A percentile compares a stretch with the other conserved stretches of the same genome.
Evolutionary conservation across 306 rosid genomes (phyloP).

Genomic region (Cyamopsis tetragonoloba): DNA sequence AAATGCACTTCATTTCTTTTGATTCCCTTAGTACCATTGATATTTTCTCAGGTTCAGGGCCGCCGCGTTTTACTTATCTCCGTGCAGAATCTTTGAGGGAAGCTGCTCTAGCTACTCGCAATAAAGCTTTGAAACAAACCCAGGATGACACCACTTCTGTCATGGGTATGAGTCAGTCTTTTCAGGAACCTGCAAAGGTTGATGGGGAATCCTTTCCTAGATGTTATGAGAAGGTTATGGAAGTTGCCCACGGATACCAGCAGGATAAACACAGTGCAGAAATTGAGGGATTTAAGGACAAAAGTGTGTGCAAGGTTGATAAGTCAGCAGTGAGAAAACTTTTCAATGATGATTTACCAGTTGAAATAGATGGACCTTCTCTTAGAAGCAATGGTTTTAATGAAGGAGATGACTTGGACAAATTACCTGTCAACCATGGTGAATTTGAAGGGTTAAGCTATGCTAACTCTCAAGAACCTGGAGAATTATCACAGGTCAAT

Average conservation of each 20-base stretch:
- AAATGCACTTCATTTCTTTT: neutral
- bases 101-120: slow-evolving; percentile 55
- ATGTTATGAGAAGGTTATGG: slow-evolving; percentile 30
- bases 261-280: slow-evolving; percentile 17
- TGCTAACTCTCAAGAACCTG: slow-evolving; percentile 85
- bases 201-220: slow-evolving; percentile 22
- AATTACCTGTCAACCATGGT: slow-evolving; percentile 39
- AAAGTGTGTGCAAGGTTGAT: slow-evolving; percentile 36
- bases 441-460: slow-evolving; percentile 71
- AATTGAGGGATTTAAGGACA: slow-evolving; percentile 24
- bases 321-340: slow-evolving; percentile 71
- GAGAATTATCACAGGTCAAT: slow-evolving; percentile 69
- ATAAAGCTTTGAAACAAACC: slow-evolving; percentile 28
- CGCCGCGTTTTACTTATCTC: slow-evolving; percentile 45
- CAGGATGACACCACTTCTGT: slow-evolving; percentile 28
- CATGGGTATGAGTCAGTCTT: slow-evolving; percentile 15
- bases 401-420: slow-evolving; percentile 32
- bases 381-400: slow-evolving; percentile 22
- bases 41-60: slow-evolving; percentile 44
- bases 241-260: slow-evolving; percentile 32
- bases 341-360: slow-evolving; percentile 47
- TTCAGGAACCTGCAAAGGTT: slow-evolving; percentile 26
- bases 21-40: neutral
- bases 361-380: slow-evolving; percentile 28
- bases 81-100: slow-evolving; percentile 47